A percentile compares a stretch with the other conserved stretches of the same genome.
Evolutionary conservation across 495 filamentous ascomycete species (phyloP).

Genomic region (Hypoxylon perforatum): DNA sequence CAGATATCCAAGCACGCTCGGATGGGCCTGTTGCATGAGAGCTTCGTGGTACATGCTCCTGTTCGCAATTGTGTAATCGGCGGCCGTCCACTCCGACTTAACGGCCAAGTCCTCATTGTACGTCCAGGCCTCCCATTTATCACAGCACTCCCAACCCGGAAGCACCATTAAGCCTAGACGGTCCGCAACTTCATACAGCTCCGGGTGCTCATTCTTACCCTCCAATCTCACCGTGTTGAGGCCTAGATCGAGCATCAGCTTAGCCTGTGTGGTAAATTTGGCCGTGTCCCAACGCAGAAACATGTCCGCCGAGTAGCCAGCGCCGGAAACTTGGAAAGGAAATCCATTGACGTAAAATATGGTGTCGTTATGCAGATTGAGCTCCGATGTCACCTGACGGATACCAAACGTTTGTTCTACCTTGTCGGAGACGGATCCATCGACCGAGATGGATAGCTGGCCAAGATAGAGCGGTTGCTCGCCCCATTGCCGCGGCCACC

Average conservation of each 20-base stretch:
- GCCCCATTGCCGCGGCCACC: constrained; percentile 65
- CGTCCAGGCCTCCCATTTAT: constrained; percentile 75
- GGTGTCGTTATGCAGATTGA: constrained; percentile 66
- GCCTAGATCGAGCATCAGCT: constrained; percentile 67
- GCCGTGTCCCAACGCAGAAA: constrained; percentile 66
- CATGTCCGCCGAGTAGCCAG: constrained; percentile 69
- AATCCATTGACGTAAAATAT: constrained; percentile 66
- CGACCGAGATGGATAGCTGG: constrained; percentile 49
- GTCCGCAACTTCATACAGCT: constrained; percentile 68
- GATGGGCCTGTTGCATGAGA: constrained; percentile 67
- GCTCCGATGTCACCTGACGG: constrained; percentile 60
- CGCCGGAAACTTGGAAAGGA: constrained; percentile 69
- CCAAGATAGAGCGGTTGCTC: constrained; percentile 56
- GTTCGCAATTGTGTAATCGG: constrained; percentile 66
- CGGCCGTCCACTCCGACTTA: constrained; percentile 57
- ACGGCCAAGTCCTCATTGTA: constrained; percentile 67
- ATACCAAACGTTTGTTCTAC: constrained; percentile 62
- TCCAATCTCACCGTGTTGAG: constrained; percentile 73
- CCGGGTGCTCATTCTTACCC: constrained; percentile 72
- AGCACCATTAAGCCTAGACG: constrained; percentile 70
- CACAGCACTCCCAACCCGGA: constrained; percentile 74
- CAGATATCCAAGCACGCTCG: constrained; percentile 66
- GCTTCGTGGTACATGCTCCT: constrained; percentile 69
- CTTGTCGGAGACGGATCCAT: constrained; percentile 57
- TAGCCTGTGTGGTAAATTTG: constrained; percentile 58